phyloP scores from a whole-genome alignment of 768 basidiomycete genomes.

The Phylloporus scabripes region DNA sequence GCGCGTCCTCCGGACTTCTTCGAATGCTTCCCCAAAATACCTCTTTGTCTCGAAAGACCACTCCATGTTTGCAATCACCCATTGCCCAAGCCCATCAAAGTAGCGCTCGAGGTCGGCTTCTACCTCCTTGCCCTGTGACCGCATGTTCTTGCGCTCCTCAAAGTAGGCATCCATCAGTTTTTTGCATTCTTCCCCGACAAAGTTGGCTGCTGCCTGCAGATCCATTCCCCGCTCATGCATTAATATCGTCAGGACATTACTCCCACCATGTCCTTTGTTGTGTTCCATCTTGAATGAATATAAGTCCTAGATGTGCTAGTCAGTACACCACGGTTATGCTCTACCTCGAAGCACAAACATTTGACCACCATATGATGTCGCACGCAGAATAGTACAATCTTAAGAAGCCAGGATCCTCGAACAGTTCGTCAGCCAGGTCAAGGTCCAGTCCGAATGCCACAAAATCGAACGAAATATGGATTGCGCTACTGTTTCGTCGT shows the following conservation, averaged over 20 bases:
- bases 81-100: constrained; percentile 51
- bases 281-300: constrained; percentile 75
- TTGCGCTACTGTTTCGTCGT: constrained; percentile 66
- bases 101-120: constrained; percentile 49
- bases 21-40: constrained; percentile 56
- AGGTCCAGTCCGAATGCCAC: constrained; percentile 56
- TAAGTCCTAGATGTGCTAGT: constrained; percentile 43
- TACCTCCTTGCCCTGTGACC: constrained; percentile 43
- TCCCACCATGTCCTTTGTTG: constrained; percentile 55
- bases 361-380: constrained; percentile 67
- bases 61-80: constrained; percentile 60
- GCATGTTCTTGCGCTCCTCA: constrained; percentile 40
- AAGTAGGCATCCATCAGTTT: constrained; percentile 48
- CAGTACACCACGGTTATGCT: not conserved
- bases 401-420: constrained; percentile 49
- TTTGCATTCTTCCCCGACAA: constrained; percentile 47
- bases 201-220: constrained; percentile 56
- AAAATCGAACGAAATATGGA: constrained; percentile 57
- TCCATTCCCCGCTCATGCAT: constrained; percentile 50
- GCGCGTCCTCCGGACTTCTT: constrained; percentile 46
- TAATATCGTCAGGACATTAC: constrained; percentile 65
- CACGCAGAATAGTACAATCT: constrained; percentile 53
- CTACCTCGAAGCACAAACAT: constrained; percentile 40
- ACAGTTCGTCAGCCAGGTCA: constrained; percentile 59
- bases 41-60: constrained; percentile 68